Base-by-base conservation (phyloP, 352 stramenopile genomes). In the Phytophthora parvispora region DNA sequence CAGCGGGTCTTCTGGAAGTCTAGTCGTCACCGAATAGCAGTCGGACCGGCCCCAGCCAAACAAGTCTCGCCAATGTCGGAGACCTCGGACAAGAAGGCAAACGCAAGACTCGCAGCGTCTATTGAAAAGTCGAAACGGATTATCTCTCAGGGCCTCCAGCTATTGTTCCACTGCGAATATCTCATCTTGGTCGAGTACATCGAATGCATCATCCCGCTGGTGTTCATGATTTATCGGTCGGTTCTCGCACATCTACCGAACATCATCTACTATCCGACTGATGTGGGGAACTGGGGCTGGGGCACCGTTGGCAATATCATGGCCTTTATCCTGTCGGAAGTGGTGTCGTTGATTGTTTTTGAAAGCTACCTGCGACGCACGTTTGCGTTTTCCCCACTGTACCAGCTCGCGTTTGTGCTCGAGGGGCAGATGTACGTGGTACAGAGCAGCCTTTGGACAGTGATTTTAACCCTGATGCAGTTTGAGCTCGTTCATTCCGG, bases 111-210 rank as follows among this genome's bases (percentile, higher is more conserved):
- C 2, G 22, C 42, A 15, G n/a, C 42, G 20, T 49, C 42, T 25
- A 29, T 49, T 13, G 42, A 28, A 4, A 49, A 28, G 22, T 49
- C 42, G 22, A 28, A 18, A 13, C 16, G 22, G 43, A 28, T 50
- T 28, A 29, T 50, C 20, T 25, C 6, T 9, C 34, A 76, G 16
- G 47, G 42, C 18, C 42, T 77, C 18, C 64, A 77, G 59, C 43
- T 80, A 45, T 56, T 83, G 1, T 83, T 75, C 48, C 61, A 56
- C n/a, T 73, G 65, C 38, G 75, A 80, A 50, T 72, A 70, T 47
- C 59, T 78, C 2, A 15, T 71, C 7, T 56, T 83, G 4, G 60
- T 64, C 53, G 74, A 81, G 54, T 78, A 81, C 53, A 52, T 83
- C 28, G 71, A 77, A 50, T 78, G 64, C 28, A 52, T 80, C 20